A percentile compares a stretch with the other conserved stretches of the same genome.
phyloP scores from a whole-genome alignment of 2,329 filamentous ascomycete genomes.

The Ophiostoma perfectum region DNA sequence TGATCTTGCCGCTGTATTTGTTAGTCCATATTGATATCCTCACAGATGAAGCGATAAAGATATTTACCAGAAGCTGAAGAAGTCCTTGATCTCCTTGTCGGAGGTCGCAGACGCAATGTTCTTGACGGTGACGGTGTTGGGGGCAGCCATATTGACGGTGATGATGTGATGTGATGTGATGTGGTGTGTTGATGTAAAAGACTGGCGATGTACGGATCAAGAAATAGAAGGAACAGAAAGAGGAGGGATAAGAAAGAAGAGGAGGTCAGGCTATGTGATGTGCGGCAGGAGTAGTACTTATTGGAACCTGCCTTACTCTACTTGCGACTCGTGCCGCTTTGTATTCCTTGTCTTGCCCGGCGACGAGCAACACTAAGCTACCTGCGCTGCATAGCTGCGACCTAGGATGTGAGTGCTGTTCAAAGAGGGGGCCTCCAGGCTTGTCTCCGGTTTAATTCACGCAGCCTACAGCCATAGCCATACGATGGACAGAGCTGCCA shows the following conservation, averaged over 20 bases:
- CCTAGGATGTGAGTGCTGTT: neutral
- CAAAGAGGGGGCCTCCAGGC: slow-evolving; percentile 1
- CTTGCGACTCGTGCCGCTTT: neutral
- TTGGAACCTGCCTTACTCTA: slow-evolving; percentile 10
- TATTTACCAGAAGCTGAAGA: slow-evolving; percentile 89
- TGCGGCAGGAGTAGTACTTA: slow-evolving; percentile 17
- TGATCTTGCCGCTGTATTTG: slow-evolving; percentile 75
- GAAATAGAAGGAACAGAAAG: too few species aligned
- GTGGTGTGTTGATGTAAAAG: neutral
- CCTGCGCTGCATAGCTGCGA: neutral
- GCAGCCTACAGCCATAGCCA: neutral
- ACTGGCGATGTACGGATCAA: too few species aligned
- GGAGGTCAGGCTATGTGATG: neutral
- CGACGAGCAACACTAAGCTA: neutral
- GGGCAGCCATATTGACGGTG: slow-evolving; percentile 24
- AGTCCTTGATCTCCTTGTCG: slow-evolving; percentile 89
- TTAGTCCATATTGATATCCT: neutral
- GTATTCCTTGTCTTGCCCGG: neutral
- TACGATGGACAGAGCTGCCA: neutral
- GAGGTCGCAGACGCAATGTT: slow-evolving; percentile 78
- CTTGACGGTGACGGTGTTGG: slow-evolving; percentile 57
- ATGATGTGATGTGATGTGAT: neutral
- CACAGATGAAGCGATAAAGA: neutral
- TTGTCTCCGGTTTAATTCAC: neutral
- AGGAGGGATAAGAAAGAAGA: neutral